Evolutionary conservation across 169 alveolate genomes (phyloP).

Genomic region (Plasmodium fragile): DNA sequence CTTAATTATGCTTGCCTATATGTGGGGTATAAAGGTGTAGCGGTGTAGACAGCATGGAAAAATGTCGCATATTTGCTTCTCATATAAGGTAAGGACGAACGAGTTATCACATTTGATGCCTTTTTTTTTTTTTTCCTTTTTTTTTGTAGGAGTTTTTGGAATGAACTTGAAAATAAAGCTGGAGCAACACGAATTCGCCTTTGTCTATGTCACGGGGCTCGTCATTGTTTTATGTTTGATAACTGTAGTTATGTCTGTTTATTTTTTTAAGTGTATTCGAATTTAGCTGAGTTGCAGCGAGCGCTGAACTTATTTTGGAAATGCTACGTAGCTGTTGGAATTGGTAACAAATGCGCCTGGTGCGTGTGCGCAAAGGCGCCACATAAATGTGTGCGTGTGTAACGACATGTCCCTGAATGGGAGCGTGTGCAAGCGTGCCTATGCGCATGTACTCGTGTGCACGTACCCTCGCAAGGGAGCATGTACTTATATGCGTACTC

Average conservation of each 20-base stretch:
- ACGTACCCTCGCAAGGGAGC: background rate
- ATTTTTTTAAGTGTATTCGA: conserved; percentile 80
- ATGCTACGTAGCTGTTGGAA: background rate
- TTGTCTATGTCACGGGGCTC: conserved; percentile 78
- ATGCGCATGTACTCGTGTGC: background rate
- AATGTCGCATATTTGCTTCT: background rate
- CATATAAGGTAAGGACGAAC: background rate
- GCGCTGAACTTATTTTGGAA: background rate
- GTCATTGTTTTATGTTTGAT: conserved; percentile 49
- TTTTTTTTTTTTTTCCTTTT: conserved; percentile 15
- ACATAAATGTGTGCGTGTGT: conserved; percentile 19
- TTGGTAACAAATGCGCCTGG: background rate
- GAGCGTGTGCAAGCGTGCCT: conserved; percentile 1
- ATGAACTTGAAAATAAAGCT: conserved; percentile 84
- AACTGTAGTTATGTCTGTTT: conserved; percentile 76
- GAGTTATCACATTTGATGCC: background rate
- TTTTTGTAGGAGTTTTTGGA: conserved; percentile 84
- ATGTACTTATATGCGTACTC: background rate
- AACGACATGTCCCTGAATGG: conserved; percentile 9
- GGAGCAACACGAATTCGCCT: conserved; percentile 81
- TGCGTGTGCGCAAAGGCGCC: background rate
- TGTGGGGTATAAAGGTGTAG: background rate
- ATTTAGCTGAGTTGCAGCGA: conserved; percentile 45
- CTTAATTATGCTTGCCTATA: background rate
- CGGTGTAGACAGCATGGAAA: background rate